Evolutionary conservation across 2,329 filamentous ascomycete genomes (phyloP), one percentile per base, ranked within the genome.

Genomic region (Pyrenophora seminiperda): DNA sequence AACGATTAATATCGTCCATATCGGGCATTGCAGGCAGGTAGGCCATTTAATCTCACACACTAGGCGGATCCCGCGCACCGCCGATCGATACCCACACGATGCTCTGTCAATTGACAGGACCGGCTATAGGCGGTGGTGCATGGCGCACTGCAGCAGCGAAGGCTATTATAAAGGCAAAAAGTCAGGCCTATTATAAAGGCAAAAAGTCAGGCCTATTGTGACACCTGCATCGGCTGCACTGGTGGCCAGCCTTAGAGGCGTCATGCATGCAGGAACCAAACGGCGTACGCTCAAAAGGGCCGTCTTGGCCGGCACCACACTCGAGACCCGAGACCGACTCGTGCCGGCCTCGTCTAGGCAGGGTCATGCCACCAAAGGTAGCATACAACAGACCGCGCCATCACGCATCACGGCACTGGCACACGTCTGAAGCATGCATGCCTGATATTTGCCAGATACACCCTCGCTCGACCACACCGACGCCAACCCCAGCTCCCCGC

Each of bases 301-400:
- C 36, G 37, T 45, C 47, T 54, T 56, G 56, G 45, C 57, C 56
- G 53, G 29, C 30, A 50, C 38, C 31, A 50, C 48, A 38, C 32
- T 50, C 51, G 43, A 39, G 39, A 42, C 53, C 53, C 51, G 43
- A 39, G 39, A 42, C 53, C 53, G 58, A 63, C 48, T 61, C 61
- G 58, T 48, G 54, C 49, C 50, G 41, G 49, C 41, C 43, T 56
- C 51, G 50, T 53, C 44, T 47, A 51, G 18, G 53, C 43, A 48
- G 47, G 50, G 37, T 50, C 36, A 40, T 46, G 44, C 49, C 44
- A 45, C 45, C n/a, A n/a, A n/a, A n/a, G n/a, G n/a, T n/a, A n/a
- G n/a, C n/a, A n/a, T n/a, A n/a, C n/a, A n/a, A 41, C 59, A 53
- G 53, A 61, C 56, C 58, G 48, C 59, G 56, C 58, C 56, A 59